Base-by-base conservation (phyloP, 129 eudicot species). In the Pittosporum tobira region DNA sequence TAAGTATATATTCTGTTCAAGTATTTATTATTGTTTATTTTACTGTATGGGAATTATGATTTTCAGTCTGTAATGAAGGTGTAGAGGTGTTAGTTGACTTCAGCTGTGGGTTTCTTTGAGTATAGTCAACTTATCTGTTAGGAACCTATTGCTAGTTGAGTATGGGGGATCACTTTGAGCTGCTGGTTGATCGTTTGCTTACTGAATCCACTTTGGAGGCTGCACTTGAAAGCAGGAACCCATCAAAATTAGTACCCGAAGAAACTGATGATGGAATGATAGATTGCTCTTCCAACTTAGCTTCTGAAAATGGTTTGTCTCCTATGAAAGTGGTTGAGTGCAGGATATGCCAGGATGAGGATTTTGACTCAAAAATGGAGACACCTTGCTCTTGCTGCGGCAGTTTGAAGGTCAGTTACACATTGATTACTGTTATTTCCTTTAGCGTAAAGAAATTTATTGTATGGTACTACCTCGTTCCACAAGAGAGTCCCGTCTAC, bases 331-430 rank as follows among this genome's bases (percentile, higher is more conserved):
- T 90, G 71, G 97, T 82, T 3, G 95, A 90, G 62, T 90, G 97
- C 65, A 82, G 97, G 70, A 90, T 90, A 67, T 90, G 97, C 62
- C 95, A 90, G 55, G 97, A 90, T 75, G 97, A 90, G 52, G 97
- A 80, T 71, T 51, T 72, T 12, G 88, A 90, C 76, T 79, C 75
- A 0, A 90, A 78, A 65, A 82, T 85, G 95, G 97, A 90, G 72
- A 70, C 84, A 28, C 97, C 97, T 80, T 90, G 97, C 65, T 80
- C 84, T 70, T 90, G 97, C 65, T 75, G 93, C 75, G 97, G 97
- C 30, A 90, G 95, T 80, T 76, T 90, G 72, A 90, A 90, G 95
- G 96, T 88, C 76, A 20, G 73, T 71, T 46, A 16, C 10, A 15
- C 44, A 26, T 56, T 14, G 19, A 44, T 46, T 34, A 15, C 19